Base-by-base conservation (phyloP, 108 stramenopile genomes). In the Cyclotella cryptica region DNA sequence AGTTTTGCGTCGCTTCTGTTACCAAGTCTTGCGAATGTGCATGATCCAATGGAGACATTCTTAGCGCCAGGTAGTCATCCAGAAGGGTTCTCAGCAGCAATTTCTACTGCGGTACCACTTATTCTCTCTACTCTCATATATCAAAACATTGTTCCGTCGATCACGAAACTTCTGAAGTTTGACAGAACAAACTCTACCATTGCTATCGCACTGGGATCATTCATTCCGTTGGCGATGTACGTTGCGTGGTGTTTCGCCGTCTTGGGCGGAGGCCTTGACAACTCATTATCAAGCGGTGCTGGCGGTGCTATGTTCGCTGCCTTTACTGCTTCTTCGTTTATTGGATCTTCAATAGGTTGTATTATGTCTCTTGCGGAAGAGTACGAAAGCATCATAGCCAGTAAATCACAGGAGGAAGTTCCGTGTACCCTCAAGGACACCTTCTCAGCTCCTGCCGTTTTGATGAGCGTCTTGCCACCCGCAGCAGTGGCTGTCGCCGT, bases 121-220 rank as follows among this genome's bases (percentile, higher is more conserved):
- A 47, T 93, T 17, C 47, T 91, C 0, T 85, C 87, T 8, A 74
- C 65, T 26, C 60, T 90, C 55, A 81, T 89, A 18, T 91, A 84
- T 73, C 93, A 93, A 66, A 93, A 93, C 68, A 92, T 93, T 75
- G 89, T 93, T 7, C 93, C 93, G 27, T 85, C 87, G 42, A 69
- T 93, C 17, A 85, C 87, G 43, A 86, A 89, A 58, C 49, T 91
- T 10, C 47, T 91, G 22, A 71, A 90, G 24, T 93, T 91, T 69
- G 89, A 91, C 54, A 77, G 93, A 22, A 67, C 68, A 15, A 86
- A 90, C 72, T 59, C 75, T 19, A 66, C 70, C 6, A 57, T 80
- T n/a, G 86, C 90, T 29, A 80, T 93, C 12, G 68, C 74, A 14
- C 30, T 89, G 41, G 93, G 93, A 39, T 88, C 88, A 0, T 74